phyloP scores from a whole-genome alignment of 129 eudicot genomes.

The Artemisia argyi region DNA sequence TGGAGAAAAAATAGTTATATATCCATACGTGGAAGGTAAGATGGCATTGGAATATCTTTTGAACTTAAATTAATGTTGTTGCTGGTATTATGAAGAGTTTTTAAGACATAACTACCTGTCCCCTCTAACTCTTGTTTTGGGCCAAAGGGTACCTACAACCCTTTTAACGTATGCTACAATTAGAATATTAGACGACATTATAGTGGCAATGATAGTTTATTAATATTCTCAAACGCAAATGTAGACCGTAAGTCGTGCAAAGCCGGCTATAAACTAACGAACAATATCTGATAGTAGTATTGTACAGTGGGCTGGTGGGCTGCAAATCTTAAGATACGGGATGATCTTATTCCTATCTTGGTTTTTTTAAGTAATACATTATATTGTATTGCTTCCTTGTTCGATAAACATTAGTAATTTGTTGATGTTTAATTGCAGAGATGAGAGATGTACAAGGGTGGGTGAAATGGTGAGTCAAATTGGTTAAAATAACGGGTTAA shows the following conservation, averaged over 20 bases:
- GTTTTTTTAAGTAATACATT: too few relatives aligned
- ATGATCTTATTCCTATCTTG: constrained; percentile 27
- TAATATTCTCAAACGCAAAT: constrained; percentile 9
- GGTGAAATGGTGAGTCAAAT: too few relatives aligned
- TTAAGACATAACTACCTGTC: constrained; percentile 31
- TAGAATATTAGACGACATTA: constrained; percentile 2
- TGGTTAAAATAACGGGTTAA: too few relatives aligned
- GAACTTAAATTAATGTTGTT: not conserved
- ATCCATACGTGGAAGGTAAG: constrained; percentile 3
- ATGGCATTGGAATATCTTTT: not conserved
- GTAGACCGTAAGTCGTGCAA: constrained; percentile 31
- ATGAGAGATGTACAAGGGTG: too few relatives aligned
- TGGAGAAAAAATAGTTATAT: constrained; percentile 14
- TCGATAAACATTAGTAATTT: too few relatives aligned
- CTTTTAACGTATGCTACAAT: not conserved
- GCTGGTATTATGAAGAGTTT: constrained; percentile 7
- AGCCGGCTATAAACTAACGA: constrained; percentile 47
- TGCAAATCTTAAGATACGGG: constrained; percentile 34
- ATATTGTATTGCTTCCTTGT: too few relatives aligned
- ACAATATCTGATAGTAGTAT: constrained; percentile 37
- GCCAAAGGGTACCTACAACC: constrained; percentile 25
- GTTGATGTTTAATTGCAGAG: too few relatives aligned
- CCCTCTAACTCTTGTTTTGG: constrained; percentile 36
- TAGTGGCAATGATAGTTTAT: not conserved
- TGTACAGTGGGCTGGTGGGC: constrained; percentile 17